Percentiles rank a stretch among this genome's conserved stretches.
These are phyloP conservation scores for Eugenia klotzschiana DNA, from an alignment of 441 rosid genomes.

Conservation along the genomic window DNA sequence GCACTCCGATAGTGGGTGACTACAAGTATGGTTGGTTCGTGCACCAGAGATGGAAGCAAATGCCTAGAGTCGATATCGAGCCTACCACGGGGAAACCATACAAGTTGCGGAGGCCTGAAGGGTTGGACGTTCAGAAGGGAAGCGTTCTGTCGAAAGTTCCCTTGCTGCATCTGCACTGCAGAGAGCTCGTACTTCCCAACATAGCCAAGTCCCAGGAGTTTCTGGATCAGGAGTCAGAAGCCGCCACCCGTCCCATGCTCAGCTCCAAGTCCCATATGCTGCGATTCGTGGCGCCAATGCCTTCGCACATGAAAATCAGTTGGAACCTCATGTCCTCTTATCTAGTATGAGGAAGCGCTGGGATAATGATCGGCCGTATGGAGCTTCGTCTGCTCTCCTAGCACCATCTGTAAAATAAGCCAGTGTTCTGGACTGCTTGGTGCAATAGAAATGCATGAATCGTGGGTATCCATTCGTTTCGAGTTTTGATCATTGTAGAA, in stretches of 20 bases:
- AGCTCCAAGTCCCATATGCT: conserved; percentile 39
- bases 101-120: conserved; percentile 52
- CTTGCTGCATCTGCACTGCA: conserved; percentile 48
- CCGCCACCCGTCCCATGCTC: conserved; percentile 5
- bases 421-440: background rate
- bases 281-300: conserved; percentile 70
- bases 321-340: conserved; percentile 69
- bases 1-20: conserved; percentile 61
- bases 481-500: background rate
- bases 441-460: background rate
- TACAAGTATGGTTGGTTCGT: conserved; percentile 65
- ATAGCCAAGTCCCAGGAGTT: conserved; percentile 42
- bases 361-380: background rate
- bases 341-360: conserved; percentile 17
- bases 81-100: conserved; percentile 40
- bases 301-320: conserved; percentile 81
- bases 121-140: conserved; percentile 56
- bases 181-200: conserved; percentile 62
- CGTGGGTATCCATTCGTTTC: background rate
- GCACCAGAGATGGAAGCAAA: conserved; percentile 55
- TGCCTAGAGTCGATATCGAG: conserved; percentile 37
- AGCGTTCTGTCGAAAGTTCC: conserved; percentile 65
- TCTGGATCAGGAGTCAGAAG: conserved; percentile 17
- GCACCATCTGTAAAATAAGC: background rate
- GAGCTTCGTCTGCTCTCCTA: background rate